Percentiles rank a stretch among this genome's conserved stretches.
phyloP scores from a whole-genome alignment of 1,139 yeast genomes.

The Suhomyces taliae region DNA sequence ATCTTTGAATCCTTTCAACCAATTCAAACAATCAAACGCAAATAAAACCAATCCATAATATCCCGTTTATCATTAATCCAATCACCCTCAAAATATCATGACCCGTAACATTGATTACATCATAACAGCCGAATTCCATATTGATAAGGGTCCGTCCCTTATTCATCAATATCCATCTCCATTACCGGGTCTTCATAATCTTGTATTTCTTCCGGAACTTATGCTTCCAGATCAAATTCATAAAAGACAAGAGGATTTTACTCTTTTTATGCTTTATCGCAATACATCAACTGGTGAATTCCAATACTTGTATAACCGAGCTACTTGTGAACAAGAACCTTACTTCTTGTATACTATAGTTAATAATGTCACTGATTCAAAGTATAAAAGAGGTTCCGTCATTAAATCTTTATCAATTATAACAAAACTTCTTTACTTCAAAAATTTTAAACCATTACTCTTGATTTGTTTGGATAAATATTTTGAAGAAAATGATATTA shows the following conservation, averaged over 20 bases:
- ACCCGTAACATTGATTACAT: slow-evolving; percentile 42
- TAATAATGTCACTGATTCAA: slow-evolving; percentile 47
- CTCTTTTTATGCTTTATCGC: slow-evolving; percentile 53
- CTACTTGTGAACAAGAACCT: slow-evolving; percentile 40
- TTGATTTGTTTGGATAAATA: slow-evolving; percentile 54
- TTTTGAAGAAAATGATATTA: slow-evolving; percentile 28
- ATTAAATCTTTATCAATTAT: slow-evolving; percentile 58
- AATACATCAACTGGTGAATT: slow-evolving; percentile 40
- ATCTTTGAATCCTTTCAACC: neutral
- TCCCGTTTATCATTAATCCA: neutral
- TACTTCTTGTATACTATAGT: slow-evolving; percentile 59
- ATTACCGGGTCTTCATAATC: slow-evolving; percentile 44
- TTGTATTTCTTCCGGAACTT: slow-evolving; percentile 51
- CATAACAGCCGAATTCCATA: slow-evolving; percentile 58
- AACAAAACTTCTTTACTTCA: slow-evolving; percentile 52
- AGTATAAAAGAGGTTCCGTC: slow-evolving; percentile 53
- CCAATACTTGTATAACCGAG: slow-evolving; percentile 37
- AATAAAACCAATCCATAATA: no score
- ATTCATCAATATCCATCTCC: slow-evolving; percentile 49
- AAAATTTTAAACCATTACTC: slow-evolving; percentile 58
- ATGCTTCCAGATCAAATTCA: slow-evolving; percentile 68
- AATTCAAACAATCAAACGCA: neutral
- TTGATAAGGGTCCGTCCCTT: slow-evolving; percentile 54
- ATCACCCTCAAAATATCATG: slow-evolving; percentile 4
- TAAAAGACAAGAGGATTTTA: slow-evolving; percentile 59